Evolutionary conservation across 2,329 filamentous ascomycete species (phyloP).

Genomic region (Fusarium sp.): DNA sequence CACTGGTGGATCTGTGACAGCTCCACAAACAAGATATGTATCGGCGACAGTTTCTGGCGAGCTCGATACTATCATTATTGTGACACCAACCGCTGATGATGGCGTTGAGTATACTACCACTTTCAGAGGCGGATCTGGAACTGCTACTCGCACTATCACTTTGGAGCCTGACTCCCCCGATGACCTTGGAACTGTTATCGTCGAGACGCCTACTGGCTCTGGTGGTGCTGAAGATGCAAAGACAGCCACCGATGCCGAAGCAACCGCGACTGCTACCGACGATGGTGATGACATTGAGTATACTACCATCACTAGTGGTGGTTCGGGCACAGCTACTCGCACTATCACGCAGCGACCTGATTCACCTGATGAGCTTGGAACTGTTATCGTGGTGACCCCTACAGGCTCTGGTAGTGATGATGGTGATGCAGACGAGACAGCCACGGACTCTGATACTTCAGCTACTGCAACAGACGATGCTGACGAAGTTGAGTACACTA

Average conservation of each 20-base stretch:
- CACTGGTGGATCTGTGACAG: neutral
- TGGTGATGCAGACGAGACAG: neutral
- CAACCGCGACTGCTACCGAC: neutral
- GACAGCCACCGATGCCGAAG: neutral
- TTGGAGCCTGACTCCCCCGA: neutral
- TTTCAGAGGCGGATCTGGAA: neutral
- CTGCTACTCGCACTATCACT: neutral
- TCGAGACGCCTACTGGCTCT: neutral
- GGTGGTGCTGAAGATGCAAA: neutral
- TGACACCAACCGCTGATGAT: neutral
- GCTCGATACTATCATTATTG: neutral
- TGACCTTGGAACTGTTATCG: neutral
- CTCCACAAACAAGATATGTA: neutral
- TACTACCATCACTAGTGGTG: neutral
- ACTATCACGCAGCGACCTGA: neutral
- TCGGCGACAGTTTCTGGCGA: conserved; percentile 5
- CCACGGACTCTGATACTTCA: too few relatives aligned
- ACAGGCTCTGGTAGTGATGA: neutral
- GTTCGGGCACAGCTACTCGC: neutral
- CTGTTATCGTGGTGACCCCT: neutral
- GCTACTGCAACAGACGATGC: neutral
- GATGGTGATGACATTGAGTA: neutral
- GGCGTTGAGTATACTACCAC: neutral
- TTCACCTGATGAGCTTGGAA: neutral
- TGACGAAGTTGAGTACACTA: neutral